Percentiles rank a stretch among this genome's conserved stretches.
phyloP scores from a whole-genome alignment of 768 basidiomycete genomes.

The Dioszegia hungarica region DNA sequence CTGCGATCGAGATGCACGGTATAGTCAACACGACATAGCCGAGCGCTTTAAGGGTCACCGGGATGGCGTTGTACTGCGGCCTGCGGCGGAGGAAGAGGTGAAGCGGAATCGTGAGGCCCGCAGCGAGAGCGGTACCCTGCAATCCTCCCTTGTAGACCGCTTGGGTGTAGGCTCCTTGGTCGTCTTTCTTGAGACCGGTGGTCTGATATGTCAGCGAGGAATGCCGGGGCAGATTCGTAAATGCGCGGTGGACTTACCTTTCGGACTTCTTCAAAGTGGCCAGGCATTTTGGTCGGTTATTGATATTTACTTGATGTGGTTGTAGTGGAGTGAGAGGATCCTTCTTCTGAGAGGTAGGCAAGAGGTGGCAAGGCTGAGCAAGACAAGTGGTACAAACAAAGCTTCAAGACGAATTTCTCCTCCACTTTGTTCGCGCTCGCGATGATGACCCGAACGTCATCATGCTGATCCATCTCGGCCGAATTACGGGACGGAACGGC shows the following conservation, averaged over 20 bases:
- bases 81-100: conserved; percentile 24
- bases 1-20: conserved; percentile 34
- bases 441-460: too few species aligned
- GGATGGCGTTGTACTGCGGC: conserved; percentile 32
- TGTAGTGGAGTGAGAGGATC: too few species aligned
- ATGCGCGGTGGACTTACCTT: conserved; percentile 1
- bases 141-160: conserved; percentile 38
- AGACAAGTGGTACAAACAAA: too few species aligned
- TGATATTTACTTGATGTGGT: neutral
- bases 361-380: too few species aligned
- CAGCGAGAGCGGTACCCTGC: conserved; percentile 30
- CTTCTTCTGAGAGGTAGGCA: too few species aligned
- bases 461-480: too few species aligned
- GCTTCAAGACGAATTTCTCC: too few species aligned
- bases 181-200: conserved; percentile 18
- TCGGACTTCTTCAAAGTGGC: neutral
- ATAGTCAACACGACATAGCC: conserved; percentile 34
- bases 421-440: too few species aligned
- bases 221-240: neutral
- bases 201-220: neutral
- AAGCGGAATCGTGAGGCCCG: conserved; percentile 23
- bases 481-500: too few species aligned
- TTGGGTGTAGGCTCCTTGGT: conserved; percentile 19
- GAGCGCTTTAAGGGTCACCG: conserved; percentile 40
- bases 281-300: neutral